Evolutionary conservation across 257 asterid genomes (phyloP).

Genomic region (Apocynum venetum): DNA sequence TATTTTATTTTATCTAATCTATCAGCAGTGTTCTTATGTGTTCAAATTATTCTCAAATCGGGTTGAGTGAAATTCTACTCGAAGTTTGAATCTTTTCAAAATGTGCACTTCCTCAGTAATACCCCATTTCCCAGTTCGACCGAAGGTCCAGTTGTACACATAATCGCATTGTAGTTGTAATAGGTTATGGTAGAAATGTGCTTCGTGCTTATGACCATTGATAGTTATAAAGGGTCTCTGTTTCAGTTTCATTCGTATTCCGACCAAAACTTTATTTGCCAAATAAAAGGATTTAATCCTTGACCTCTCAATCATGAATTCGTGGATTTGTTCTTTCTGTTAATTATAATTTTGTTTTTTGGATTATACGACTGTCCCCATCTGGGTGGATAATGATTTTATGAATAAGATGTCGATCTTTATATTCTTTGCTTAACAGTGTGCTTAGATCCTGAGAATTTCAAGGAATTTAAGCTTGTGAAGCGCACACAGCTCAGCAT

Average conservation of each 20-base stretch:
- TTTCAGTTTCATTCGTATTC: no score
- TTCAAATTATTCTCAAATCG: no score
- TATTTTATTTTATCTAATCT: not conserved
- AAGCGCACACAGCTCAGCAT: slow-evolving; percentile 77
- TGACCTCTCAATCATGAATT: not conserved
- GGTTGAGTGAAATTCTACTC: no score
- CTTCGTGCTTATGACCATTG: no score
- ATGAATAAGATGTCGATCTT: not conserved
- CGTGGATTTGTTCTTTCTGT: not conserved
- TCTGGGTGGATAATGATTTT: not conserved
- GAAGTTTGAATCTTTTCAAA: not conserved
- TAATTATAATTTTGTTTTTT: not conserved
- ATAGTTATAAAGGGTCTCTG: no score
- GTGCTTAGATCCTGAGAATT: slow-evolving; percentile 78
- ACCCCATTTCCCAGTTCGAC: no score
- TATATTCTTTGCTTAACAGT: slow-evolving; percentile 37
- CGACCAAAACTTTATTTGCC: no score
- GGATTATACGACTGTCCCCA: not conserved
- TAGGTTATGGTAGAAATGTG: no score
- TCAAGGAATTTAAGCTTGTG: slow-evolving; percentile 86
- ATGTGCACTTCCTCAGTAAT: no score
- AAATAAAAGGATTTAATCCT: no score
- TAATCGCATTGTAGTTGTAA: no score
- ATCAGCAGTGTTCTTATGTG: not conserved
- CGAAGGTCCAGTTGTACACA: no score